Conservation (phyloP, 2,329 filamentous ascomycete genomes). For the Calonectria hawksworthii region DNA sequence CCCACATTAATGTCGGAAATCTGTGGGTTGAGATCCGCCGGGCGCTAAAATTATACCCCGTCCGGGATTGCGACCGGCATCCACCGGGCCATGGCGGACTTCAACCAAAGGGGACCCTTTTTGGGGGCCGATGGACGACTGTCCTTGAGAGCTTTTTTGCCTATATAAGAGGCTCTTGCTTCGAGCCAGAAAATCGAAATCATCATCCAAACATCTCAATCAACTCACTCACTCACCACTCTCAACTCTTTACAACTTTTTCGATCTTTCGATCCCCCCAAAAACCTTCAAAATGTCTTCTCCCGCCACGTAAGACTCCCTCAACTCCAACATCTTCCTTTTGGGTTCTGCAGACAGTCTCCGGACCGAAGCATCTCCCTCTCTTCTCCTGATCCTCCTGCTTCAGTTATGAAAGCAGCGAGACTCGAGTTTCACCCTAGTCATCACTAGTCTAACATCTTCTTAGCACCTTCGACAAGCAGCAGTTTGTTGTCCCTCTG, state of each 20-base stretch:
- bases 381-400: not conserved
- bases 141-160: not conserved
- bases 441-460: not conserved
- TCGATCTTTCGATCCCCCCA: slow-evolving; percentile 12
- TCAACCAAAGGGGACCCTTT: not conserved
- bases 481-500: slow-evolving; percentile 44
- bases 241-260: slow-evolving; percentile 5
- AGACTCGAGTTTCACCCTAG: not conserved
- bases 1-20: slow-evolving; percentile 13
- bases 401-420: not conserved
- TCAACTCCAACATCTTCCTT: not conserved
- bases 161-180: slow-evolving; percentile 8
- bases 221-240: slow-evolving; percentile 4
- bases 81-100: slow-evolving; percentile 1
- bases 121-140: not conserved
- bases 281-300: slow-evolving; percentile 9
- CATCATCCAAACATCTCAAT: slow-evolving; percentile 9
- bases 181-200: not conserved
- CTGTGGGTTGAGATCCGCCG: slow-evolving; percentile 7
- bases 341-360: not conserved
- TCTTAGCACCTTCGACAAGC: slow-evolving; percentile 28
- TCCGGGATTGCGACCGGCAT: slow-evolving; percentile 1
- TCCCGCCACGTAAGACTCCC: slow-evolving; percentile 1
- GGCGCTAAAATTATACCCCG: slow-evolving; percentile 4
- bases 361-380: not conserved